phyloP scores from a whole-genome alignment of 2,329 filamentous ascomycete genomes.

The Xylariales sp. region DNA sequence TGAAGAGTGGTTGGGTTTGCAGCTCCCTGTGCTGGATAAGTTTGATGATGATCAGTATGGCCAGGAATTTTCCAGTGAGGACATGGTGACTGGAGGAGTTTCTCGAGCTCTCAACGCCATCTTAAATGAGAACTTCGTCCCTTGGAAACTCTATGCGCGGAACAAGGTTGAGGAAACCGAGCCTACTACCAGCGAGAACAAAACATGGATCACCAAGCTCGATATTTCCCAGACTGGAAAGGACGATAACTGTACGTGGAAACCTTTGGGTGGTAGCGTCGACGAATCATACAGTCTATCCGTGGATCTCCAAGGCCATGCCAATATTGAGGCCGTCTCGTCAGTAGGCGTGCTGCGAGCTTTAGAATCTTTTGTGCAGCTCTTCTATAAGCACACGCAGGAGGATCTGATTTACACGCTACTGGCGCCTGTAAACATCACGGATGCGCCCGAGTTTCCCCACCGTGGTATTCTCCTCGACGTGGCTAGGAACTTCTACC shows the following conservation, averaged over 20 bases:
- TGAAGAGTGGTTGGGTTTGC: conserved; percentile 27
- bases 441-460: conserved; percentile 68
- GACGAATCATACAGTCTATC: conserved; percentile 73
- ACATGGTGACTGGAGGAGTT: conserved; percentile 52
- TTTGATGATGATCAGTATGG: conserved; percentile 41
- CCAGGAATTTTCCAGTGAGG: conserved; percentile 41
- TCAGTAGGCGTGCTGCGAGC: conserved; percentile 66
- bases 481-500: conserved; percentile 68
- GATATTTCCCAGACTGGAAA: conserved; percentile 54
- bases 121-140: conserved; percentile 65
- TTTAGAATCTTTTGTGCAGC: conserved; percentile 73
- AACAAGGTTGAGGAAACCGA: conserved; percentile 56
- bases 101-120: conserved; percentile 59
- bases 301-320: conserved; percentile 53
- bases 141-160: conserved; percentile 71
- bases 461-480: conserved; percentile 81
- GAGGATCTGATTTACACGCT: conserved; percentile 61
- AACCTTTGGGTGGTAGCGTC: conserved; percentile 56
- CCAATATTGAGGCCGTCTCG: conserved; percentile 59
- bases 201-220: conserved; percentile 54
- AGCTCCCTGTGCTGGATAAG: conserved; percentile 45
- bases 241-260: conserved; percentile 51
- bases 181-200: conserved; percentile 42
- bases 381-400: conserved; percentile 73
- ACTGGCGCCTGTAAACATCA: conserved; percentile 64